Percentiles rank a stretch among this genome's conserved stretches.
These are phyloP conservation scores for Tuber microsphaerosporum DNA, from an alignment of 495 filamentous ascomycete species.

Conservation along the genomic window DNA sequence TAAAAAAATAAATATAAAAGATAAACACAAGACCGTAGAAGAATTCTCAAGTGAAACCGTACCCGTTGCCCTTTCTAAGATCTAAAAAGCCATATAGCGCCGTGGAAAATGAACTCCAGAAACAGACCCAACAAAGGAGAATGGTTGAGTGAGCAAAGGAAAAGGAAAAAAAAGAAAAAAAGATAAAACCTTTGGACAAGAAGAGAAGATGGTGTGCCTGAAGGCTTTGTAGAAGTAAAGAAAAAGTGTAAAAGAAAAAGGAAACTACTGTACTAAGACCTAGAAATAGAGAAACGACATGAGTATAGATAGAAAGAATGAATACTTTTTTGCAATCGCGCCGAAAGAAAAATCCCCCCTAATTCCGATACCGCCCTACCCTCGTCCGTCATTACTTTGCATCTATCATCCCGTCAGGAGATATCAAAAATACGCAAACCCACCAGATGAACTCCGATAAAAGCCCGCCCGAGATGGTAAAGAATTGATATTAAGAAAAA, in stretches of 20 bases:
- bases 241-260: neutral
- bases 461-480: constrained; percentile 1
- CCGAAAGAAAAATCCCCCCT: neutral
- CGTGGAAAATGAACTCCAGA: constrained; percentile 1
- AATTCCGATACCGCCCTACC: neutral
- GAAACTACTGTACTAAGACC: neutral
- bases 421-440: constrained; percentile 3
- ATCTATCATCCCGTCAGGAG: neutral
- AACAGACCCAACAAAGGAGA: constrained; percentile 4
- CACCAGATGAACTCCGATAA: neutral
- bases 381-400: neutral
- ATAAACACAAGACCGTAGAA: neutral
- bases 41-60: neutral
- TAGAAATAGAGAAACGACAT: neutral
- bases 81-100: constrained; percentile 5
- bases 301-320: neutral
- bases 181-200: neutral
- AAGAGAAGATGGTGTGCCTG: neutral
- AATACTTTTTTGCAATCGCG: neutral
- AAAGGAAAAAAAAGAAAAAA: neutral
- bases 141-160: neutral
- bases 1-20: neutral
- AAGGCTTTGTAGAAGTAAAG: neutral
- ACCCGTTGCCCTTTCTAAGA: constrained; percentile 3
- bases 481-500: neutral